Conservation (phyloP, 116 monocot species). For the Dioscorea cayenensis region DNA sequence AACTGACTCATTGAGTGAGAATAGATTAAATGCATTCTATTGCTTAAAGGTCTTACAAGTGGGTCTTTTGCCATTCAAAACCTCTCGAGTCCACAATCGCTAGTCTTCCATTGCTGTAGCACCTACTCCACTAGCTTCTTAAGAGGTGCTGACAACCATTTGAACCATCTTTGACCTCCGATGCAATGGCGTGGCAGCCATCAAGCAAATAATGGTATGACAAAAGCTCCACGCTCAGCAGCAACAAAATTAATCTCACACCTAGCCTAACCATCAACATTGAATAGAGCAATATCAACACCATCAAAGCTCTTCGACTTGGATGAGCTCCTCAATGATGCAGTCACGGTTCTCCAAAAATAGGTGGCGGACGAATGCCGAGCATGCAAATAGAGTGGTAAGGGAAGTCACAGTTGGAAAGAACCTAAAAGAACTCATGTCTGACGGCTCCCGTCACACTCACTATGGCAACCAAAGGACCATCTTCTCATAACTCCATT, state of each 20-base stretch:
- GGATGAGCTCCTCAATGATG: conserved; percentile 57
- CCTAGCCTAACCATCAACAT: conserved; percentile 76
- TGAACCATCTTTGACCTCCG: conserved; percentile 72
- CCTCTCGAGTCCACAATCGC: conserved; percentile 79
- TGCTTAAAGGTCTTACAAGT: conserved; percentile 92
- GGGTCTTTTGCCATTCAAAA: conserved; percentile 78
- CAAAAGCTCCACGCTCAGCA: conserved; percentile 57
- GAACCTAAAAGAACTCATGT: conserved; percentile 84
- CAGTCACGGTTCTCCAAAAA: conserved; percentile 63
- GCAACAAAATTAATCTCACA: conserved; percentile 50
- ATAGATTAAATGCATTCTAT: conserved; percentile 97
- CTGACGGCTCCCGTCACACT: conserved; percentile 92
- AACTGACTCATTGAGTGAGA: conserved; percentile 91
- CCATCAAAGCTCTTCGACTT: conserved; percentile 66
- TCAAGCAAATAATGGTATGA: conserved; percentile 93
- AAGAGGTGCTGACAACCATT: conserved; percentile 97
- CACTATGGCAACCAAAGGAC: conserved; percentile 76
- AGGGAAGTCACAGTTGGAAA: conserved; percentile 80
- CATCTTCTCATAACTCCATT: conserved; percentile 60
- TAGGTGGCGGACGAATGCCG: conserved; percentile 45
- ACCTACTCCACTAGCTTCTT: conserved; percentile 97
- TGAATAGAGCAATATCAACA: conserved; percentile 81
- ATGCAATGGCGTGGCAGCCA: conserved; percentile 93
- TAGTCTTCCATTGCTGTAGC: conserved; percentile 96
- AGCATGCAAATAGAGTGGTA: conserved; percentile 71